Percentiles rank a stretch among this genome's conserved stretches.
These are phyloP conservation scores for Chiua virens DNA, from an alignment of 768 basidiomycete genomes.

Conservation along the genomic window DNA sequence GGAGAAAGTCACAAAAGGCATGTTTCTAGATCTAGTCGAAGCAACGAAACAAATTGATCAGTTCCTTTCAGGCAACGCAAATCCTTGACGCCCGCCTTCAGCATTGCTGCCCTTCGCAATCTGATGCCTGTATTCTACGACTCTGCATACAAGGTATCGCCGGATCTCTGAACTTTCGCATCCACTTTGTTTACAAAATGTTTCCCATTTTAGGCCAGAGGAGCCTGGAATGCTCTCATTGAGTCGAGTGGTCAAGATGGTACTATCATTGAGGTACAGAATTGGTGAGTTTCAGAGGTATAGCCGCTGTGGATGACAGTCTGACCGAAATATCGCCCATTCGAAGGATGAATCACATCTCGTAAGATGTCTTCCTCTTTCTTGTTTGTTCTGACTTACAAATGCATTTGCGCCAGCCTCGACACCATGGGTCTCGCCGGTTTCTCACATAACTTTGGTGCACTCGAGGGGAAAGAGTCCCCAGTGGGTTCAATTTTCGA, in stretches of 20 bases:
- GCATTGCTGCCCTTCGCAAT: conserved; percentile 22
- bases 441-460: conserved; percentile 59
- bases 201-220: conserved; percentile 22
- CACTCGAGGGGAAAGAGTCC: conserved; percentile 48
- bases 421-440: conserved; percentile 62
- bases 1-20: conserved; percentile 47
- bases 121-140: conserved; percentile 26
- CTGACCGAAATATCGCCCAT: neutral
- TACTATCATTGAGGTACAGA: conserved; percentile 38
- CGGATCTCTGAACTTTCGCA: neutral
- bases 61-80: conserved; percentile 22
- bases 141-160: conserved; percentile 26
- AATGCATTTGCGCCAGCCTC: conserved; percentile 32
- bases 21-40: neutral
- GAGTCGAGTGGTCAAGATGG: conserved; percentile 18
- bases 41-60: neutral
- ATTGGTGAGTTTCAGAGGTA: conserved; percentile 22
- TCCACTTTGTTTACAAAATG: neutral
- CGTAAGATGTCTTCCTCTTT: conserved; percentile 17
- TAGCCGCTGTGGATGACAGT: neutral
- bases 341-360: conserved; percentile 35
- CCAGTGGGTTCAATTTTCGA: conserved; percentile 43
- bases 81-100: conserved; percentile 28
- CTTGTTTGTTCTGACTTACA: neutral
- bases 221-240: conserved; percentile 30